Percentiles rank a stretch among this genome's conserved stretches.
phyloP scores from a whole-genome alignment of 345 rosid species.

The Hibiscus tridactylites region DNA sequence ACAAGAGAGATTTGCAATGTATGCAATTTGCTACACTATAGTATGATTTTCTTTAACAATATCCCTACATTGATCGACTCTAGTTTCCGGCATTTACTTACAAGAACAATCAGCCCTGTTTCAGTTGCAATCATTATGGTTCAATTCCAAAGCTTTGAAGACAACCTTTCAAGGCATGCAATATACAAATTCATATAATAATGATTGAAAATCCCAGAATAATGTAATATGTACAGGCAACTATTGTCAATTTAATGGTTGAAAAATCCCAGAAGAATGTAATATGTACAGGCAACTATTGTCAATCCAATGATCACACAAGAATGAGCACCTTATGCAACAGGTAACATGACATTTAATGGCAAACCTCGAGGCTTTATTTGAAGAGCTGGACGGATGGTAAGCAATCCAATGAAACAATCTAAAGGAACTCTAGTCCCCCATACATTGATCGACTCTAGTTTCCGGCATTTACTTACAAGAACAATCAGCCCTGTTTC shows the following conservation, averaged over 20 bases:
- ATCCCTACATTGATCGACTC: neutral
- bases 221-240: neutral
- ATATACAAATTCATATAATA: neutral
- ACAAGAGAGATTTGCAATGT: neutral
- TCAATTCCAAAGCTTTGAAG: neutral
- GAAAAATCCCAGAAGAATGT: neutral
- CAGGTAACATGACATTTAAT: slow-evolving; percentile 37
- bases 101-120: neutral
- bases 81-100: too few species aligned
- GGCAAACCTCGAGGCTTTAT: slow-evolving; percentile 46
- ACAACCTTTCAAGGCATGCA: neutral
- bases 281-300: neutral
- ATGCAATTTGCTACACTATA: slow-evolving; percentile 2
- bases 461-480: slow-evolving; percentile 63
- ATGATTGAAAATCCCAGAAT: neutral
- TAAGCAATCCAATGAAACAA: slow-evolving; percentile 55
- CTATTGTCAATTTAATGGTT: neutral
- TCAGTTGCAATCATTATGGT: too few species aligned
- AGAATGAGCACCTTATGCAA: slow-evolving; percentile 17
- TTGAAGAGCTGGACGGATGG: slow-evolving; percentile 63
- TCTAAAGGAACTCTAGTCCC: slow-evolving; percentile 73
- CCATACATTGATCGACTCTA: slow-evolving; percentile 72
- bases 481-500: slow-evolving; percentile 61
- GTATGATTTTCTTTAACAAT: neutral
- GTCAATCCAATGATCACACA: slow-evolving; percentile 2